Percentiles rank a stretch among this genome's conserved stretches.
These are phyloP conservation scores for Suillus sp. DNA, from an alignment of 768 basidiomycete genomes.

Conservation along the genomic window DNA sequence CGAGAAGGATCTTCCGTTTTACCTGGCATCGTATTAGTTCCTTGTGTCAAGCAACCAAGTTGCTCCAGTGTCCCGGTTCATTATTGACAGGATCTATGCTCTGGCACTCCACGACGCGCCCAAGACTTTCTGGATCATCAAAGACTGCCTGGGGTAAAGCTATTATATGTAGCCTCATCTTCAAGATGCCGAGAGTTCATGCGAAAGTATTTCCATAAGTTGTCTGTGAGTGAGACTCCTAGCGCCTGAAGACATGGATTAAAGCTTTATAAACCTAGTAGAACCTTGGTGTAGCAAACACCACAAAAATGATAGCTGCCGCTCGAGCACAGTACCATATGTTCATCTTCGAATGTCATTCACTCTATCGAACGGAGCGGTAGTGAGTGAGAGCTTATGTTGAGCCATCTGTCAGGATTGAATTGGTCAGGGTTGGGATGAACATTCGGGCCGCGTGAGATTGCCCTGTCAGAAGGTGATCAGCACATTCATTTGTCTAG, in stretches of 20 bases:
- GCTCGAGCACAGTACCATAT: slow-evolving; percentile 74
- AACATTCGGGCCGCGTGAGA: slow-evolving; percentile 55
- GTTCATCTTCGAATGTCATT: slow-evolving; percentile 80
- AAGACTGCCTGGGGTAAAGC: too few species aligned
- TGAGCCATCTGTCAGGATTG: slow-evolving; percentile 59
- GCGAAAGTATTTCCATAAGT: slow-evolving; percentile 64
- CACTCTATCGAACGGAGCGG: slow-evolving; percentile 71
- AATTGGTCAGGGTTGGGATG: slow-evolving; percentile 63
- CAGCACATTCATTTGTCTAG: not conserved
- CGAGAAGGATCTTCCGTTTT: slow-evolving; percentile 44
- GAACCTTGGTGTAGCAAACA: slow-evolving; percentile 43
- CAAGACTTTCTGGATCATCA: slow-evolving; percentile 32
- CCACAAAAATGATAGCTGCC: slow-evolving; percentile 82
- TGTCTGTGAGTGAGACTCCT: slow-evolving; percentile 33
- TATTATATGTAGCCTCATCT: slow-evolving; percentile 42
- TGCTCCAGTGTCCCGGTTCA: slow-evolving; percentile 33
- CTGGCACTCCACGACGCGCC: slow-evolving; percentile 55
- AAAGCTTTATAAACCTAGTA: not conserved
- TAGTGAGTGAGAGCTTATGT: too few species aligned
- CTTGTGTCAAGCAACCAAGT: too few species aligned
- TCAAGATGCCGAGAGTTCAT: slow-evolving; percentile 67
- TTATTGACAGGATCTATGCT: too few species aligned
- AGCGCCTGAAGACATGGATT: slow-evolving; percentile 42
- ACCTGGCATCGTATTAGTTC: too few species aligned
- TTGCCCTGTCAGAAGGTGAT: slow-evolving; percentile 38